These are phyloP conservation scores for Fusarium subglutinans DNA, from an alignment of 2,329 filamentous ascomycete genomes.

Conservation along the genomic window DNA sequence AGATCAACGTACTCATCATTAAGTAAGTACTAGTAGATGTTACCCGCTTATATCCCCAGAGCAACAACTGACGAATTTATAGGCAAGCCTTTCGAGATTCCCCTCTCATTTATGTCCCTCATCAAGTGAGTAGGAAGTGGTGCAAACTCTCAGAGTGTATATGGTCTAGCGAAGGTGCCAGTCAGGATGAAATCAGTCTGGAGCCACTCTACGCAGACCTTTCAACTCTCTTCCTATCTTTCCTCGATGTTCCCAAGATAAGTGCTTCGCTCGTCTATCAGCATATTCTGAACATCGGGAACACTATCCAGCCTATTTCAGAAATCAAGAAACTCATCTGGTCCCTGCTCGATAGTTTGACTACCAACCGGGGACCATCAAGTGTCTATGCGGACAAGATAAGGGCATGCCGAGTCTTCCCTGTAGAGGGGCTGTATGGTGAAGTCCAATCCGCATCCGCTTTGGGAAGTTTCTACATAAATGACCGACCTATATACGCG, in stretches of 20 bases:
- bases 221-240: not conserved
- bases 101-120: not conserved
- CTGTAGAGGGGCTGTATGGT: not conserved
- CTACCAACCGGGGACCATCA: not conserved
- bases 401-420: not conserved
- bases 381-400: not conserved
- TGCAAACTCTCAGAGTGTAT: not conserved
- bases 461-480: not conserved
- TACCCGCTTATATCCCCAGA: rapidly evolving
- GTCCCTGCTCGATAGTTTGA: not conserved
- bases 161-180: not conserved
- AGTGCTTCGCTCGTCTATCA: not conserved
- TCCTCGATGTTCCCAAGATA: not conserved
- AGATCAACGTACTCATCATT: not conserved
- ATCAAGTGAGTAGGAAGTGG: not conserved
- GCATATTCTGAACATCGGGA: not conserved
- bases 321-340: not conserved
- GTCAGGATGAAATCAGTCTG: not conserved
- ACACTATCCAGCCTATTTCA: not conserved
- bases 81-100: not conserved
- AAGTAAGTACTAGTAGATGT: not conserved
- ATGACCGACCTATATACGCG: not conserved
- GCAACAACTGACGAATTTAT: rapidly evolving
- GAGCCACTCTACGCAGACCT: not conserved
- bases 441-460: not conserved